Evolutionary conservation across 768 basidiomycete genomes (phyloP), one percentile per base, ranked within the genome.

Genomic region (Kockovaella imperatae): DNA sequence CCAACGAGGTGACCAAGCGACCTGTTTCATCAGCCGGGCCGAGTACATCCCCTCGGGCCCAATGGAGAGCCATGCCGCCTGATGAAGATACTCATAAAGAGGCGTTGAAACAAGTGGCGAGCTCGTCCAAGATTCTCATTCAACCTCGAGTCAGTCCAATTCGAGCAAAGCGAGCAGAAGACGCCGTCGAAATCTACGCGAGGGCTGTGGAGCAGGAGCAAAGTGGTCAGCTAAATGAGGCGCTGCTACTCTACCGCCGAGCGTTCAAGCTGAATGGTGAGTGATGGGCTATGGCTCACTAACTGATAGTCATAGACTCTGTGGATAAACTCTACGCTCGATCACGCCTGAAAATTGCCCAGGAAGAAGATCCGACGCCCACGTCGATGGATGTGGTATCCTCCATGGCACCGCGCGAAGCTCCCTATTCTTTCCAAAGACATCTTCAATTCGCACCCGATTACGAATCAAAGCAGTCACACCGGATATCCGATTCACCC

Each of bases 161-260:
- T 10, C 5, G 34, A 36, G 34, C 32, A 43, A 42, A 46, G 23
- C 28, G 43, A 47, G 13, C 35, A 36, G 54, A 53, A 29, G 28
- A 53, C n/a, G 61, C 64, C 0, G 53, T 67, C 36, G 77, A 77
- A 7, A 57, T 82, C 11, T 95, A 93, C 67, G 72, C 77, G 24
- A 75, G 72, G 17, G 89, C 89, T 7, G 77, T 88, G 25, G 75
- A 79, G 31, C 75, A 78, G 38, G 89, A 95, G 68, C 83, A 86
- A 63, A 73, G 72, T 35, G 80, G 87, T 31, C 74, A 83, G 50
- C 74, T 87, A 41, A 84, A 89, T 54, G 79, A 83, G 28, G 89
- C 89, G 10, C 70, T 89, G 8, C 62, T 70, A 21, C 71, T 88
- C 6, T 95, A 93, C 60, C 80, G 86, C 8, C 79, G 80, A 52